Conservation (phyloP, 2,329 filamentous ascomycete genomes). For the Venturia oleaginea region DNA sequence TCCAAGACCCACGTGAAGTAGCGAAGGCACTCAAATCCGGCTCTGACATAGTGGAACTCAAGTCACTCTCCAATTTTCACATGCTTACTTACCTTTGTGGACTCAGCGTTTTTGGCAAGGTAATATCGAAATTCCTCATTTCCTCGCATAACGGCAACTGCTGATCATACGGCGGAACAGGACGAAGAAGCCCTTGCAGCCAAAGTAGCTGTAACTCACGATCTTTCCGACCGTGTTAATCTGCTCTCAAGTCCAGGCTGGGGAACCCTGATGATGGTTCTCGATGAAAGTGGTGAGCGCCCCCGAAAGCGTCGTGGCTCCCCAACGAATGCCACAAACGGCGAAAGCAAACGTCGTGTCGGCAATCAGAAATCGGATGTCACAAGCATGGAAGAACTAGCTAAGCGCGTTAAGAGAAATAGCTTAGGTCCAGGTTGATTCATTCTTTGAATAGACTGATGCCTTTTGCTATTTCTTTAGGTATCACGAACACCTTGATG, state of each 20-base stretch:
- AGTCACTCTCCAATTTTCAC: slow-evolving; percentile 84
- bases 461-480: slow-evolving; percentile 9
- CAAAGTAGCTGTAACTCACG: slow-evolving; percentile 71
- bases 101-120: slow-evolving; percentile 77
- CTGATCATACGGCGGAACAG: slow-evolving; percentile 39
- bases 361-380: slow-evolving; percentile 24
- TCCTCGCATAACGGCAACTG: slow-evolving; percentile 1
- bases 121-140: slow-evolving; percentile 30
- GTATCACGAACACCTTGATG: neutral
- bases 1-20: slow-evolving; percentile 65
- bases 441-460: slow-evolving; percentile 8
- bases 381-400: slow-evolving; percentile 48
- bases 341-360: slow-evolving; percentile 18
- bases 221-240: slow-evolving; percentile 71
- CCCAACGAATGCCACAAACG: slow-evolving; percentile 28
- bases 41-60: slow-evolving; percentile 53
- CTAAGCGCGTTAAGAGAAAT: slow-evolving; percentile 58
- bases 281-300: slow-evolving; percentile 96
- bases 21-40: slow-evolving; percentile 57
- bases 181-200: slow-evolving; percentile 83
- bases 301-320: slow-evolving; percentile 58
- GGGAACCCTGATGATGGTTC: slow-evolving; percentile 86
- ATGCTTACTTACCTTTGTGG: slow-evolving; percentile 78
- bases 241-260: slow-evolving; percentile 82
- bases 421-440: slow-evolving; percentile 31